Base-by-base conservation (phyloP, 441 rosid genomes). In the Dalechampia spathulata region DNA sequence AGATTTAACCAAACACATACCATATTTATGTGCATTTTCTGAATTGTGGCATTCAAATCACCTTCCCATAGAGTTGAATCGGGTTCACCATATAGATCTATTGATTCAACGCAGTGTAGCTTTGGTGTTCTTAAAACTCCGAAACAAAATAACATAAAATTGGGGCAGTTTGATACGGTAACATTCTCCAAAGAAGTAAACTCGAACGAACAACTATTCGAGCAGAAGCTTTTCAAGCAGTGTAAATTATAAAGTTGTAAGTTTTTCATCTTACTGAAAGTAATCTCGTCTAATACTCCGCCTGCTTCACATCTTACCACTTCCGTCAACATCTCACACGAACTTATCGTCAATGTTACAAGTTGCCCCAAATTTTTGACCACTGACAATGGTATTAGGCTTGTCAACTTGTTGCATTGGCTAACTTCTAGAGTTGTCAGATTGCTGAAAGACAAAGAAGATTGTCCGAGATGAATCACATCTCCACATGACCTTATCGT, bases 211-310 rank as follows among this genome's bases (percentile, higher is more conserved):
- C 23, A 53, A 27, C 5, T 28, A 0, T 34, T 17, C 0, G 61
- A 26, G 57, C 58, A 69, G 32, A 73, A 68, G 51, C 53, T 44
- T 16, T 30, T 16, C 20, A 73, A 66, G 54, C 32, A 64, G 15
- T 51, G 58, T 38, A 65, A 55, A 14, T 16, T 6, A 21, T 20
- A 3, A 49, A 63, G 51, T 12, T 22, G 10, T 26, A 40, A n/a
- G 8, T 9, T 27, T 34, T 21, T 4, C 49, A 69, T 42, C 42
- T 34, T 42, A 13, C 23, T 34, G 47, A 69, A 74, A 8, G 44
- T 11, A 12, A 66, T 62, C 21, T 43, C 48, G 5, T 26, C 42
- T 3, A 6, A 30, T 4, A 14, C 17, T 20, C 2, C 23, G 2
- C 27, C 39, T 44, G 9, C 44, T 7, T 64, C 59, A 2, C 10